Conservation (phyloP, 257 asterid species). For the Paraleonurus japonicus region DNA sequence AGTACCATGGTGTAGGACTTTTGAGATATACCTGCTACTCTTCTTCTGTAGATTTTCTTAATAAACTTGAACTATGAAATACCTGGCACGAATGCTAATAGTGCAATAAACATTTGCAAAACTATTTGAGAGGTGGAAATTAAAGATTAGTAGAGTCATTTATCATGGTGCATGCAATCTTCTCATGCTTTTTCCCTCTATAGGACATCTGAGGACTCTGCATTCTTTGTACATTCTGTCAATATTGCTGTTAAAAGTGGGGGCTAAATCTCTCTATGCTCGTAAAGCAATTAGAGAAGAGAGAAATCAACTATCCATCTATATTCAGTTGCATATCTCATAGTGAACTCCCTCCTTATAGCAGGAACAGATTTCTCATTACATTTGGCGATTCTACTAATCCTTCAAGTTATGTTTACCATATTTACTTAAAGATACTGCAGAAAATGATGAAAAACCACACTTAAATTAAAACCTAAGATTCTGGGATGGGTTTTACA, state of each 20-base stretch:
- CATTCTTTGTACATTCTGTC: too few species aligned
- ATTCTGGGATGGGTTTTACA: not conserved
- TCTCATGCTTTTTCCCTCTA: too few species aligned
- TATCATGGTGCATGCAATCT: too few species aligned
- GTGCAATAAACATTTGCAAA: not conserved
- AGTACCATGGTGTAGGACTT: slow-evolving; percentile 3
- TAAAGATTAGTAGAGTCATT: not conserved
- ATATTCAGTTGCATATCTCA: not conserved
- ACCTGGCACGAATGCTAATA: not conserved
- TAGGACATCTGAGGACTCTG: too few species aligned
- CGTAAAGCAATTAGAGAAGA: too few species aligned
- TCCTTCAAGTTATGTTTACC: not conserved
- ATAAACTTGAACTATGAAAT: not conserved
- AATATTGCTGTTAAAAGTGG: too few species aligned
- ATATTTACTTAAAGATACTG: not conserved
- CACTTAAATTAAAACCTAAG: too few species aligned
- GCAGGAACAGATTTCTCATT: not conserved
- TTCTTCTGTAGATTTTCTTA: not conserved
- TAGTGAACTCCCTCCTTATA: too few species aligned
- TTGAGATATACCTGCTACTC: not conserved
- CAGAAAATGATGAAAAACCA: not conserved
- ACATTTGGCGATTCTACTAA: not conserved
- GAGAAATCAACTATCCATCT: not conserved
- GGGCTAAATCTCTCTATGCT: too few species aligned
- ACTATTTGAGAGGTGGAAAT: not conserved